Conservation (phyloP, 441 rosid species). For the Lepidium campestre region DNA sequence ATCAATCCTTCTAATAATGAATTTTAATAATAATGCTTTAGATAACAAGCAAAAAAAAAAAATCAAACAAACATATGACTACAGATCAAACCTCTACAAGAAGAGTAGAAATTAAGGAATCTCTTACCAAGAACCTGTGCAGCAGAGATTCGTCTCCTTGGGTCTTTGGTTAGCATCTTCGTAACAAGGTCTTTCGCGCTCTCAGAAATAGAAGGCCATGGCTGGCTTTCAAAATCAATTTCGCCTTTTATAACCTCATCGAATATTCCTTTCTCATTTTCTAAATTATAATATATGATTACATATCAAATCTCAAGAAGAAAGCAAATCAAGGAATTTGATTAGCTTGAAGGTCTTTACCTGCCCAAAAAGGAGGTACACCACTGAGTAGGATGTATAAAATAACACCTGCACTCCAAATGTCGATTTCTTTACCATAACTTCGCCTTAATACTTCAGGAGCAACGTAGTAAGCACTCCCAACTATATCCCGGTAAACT, state of each 20-base stretch:
- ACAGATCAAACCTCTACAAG: too few species aligned
- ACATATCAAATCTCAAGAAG: neutral
- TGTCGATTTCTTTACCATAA: slow-evolving; percentile 87
- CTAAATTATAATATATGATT: slow-evolving; percentile 37
- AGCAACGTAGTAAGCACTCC: slow-evolving; percentile 95
- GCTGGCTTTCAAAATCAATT: slow-evolving; percentile 67
- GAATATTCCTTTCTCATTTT: slow-evolving; percentile 82
- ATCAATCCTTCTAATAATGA: neutral
- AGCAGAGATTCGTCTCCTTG: slow-evolving; percentile 65
- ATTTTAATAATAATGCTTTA: neutral
- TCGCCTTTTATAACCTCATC: slow-evolving; percentile 69
- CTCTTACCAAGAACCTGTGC: slow-evolving; percentile 82
- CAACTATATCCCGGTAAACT: slow-evolving; percentile 64
- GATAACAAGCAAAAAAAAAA: neutral
- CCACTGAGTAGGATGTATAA: slow-evolving; percentile 87
- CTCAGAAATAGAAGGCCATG: slow-evolving; percentile 85
- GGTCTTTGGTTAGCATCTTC: slow-evolving; percentile 79
- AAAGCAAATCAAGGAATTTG: neutral
- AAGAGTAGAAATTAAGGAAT: too few species aligned
- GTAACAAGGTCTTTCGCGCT: slow-evolving; percentile 89
- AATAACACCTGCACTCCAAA: slow-evolving; percentile 95
- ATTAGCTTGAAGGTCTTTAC: slow-evolving; percentile 34
- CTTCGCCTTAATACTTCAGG: slow-evolving; percentile 77
- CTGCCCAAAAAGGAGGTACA: slow-evolving; percentile 94
- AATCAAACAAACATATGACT: neutral